Evolutionary conservation across 805 yeast species (phyloP), one percentile per base, ranked within the genome.

Genomic region (Monosporozyma unispora): DNA sequence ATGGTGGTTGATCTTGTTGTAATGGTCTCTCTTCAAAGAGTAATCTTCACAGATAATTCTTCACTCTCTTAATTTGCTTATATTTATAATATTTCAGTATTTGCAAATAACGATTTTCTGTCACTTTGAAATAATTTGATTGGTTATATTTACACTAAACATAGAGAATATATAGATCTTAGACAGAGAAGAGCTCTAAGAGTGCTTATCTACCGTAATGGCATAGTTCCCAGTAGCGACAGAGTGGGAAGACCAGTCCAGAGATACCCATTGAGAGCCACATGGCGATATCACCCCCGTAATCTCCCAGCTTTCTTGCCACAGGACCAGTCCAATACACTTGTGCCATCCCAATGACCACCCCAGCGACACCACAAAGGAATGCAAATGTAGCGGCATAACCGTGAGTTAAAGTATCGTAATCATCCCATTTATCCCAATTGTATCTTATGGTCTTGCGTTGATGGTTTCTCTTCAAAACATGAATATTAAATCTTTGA

Each of bases 261-360:
- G 88, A 71, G 56, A 88, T 79, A 0, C 80, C 93, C 78, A 84
- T 77, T 12, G 84, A 72, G 35, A 87, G 63, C 80, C 90, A 85
- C 78, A 83, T 81, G 22, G 93, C 96, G 39, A 88, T 63, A 63
- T 88, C 96, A 18, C 88, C 95, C 49, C 86, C 89, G 52, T 66
- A 64, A 5, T 74, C 80, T 19, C 95, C 95, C 14, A 84, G 69
- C 4, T 70, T 57, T 27, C 64, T 65, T 11, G 95, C 95, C 10
- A 87, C 56, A 0, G 87, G 87, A 0, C 96, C 96, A 6, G 76
- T 71, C 74, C 84, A 88, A 66, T 88, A 88, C 6, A 81, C 84
- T 64, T 88, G 96, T 23, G 85, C 75, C 96, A 88, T 88, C 6
- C 96, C 95, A 19, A 87, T 69, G 2, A 84, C 87, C 0, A 87